phyloP scores from a whole-genome alignment of 306 rosid genomes.

The Cucurbita ficifolia region DNA sequence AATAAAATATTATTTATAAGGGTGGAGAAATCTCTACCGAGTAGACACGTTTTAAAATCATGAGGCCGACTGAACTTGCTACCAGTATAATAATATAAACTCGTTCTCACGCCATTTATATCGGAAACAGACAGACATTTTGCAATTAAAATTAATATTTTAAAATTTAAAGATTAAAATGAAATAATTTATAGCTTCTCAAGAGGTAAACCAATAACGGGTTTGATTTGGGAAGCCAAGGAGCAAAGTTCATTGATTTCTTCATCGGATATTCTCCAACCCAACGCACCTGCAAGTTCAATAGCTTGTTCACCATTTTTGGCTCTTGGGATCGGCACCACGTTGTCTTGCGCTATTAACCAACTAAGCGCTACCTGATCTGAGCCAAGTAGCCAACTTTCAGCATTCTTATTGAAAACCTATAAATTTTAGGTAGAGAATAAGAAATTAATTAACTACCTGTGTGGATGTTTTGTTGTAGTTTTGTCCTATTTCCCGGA shows the following conservation, averaged over 20 bases:
- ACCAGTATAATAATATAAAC: too few relatives aligned
- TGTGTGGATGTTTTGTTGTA: conserved; percentile 53
- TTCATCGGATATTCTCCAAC: conserved; percentile 58
- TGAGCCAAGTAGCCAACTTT: not conserved
- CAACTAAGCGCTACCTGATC: conserved; percentile 69
- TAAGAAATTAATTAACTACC: conserved; percentile 18
- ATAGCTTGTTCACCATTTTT: conserved; percentile 71
- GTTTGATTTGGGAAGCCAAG: conserved; percentile 47
- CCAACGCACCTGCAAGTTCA: conserved; percentile 72
- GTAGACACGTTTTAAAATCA: too few relatives aligned
- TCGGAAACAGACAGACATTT: too few relatives aligned
- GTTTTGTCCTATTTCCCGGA: conserved; percentile 48
- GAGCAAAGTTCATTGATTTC: conserved; percentile 56
- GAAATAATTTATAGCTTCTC: conserved; percentile 47
- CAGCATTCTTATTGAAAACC: not conserved
- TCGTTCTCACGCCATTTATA: too few relatives aligned
- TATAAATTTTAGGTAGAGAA: not conserved
- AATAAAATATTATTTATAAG: too few relatives aligned
- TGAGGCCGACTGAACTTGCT: too few relatives aligned
- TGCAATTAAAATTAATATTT: too few relatives aligned
- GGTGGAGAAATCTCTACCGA: too few relatives aligned
- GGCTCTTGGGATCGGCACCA: conserved; percentile 92
- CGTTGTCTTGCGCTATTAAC: conserved; percentile 70
- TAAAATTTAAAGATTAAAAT: too few relatives aligned
- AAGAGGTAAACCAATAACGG: conserved; percentile 67